Evolutionary conservation across 2,329 filamentous ascomycete species (phyloP).

Genomic region (Alternaria metachromatica): DNA sequence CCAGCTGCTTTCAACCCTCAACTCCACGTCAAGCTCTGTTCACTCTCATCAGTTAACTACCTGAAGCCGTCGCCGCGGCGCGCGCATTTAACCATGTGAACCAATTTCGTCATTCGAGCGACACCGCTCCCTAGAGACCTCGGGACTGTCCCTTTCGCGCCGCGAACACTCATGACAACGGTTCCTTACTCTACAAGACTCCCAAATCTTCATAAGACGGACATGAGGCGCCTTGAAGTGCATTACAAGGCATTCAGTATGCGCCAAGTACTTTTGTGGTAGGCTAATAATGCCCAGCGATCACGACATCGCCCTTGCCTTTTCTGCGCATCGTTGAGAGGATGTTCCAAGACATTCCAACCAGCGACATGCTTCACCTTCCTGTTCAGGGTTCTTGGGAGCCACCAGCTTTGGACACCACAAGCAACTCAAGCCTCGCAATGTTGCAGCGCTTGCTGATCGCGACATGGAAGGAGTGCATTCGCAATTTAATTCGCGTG

Average conservation of each 20-base stretch:
- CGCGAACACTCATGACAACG: background rate
- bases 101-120: background rate
- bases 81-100: background rate
- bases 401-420: slow-evolving; percentile 19
- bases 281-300: slow-evolving; percentile 31
- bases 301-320: slow-evolving; percentile 33
- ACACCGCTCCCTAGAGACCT: background rate
- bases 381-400: slow-evolving; percentile 25
- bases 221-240: background rate
- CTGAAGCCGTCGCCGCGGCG: background rate
- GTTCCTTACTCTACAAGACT: background rate
- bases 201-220: background rate
- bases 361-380: slow-evolving; percentile 32
- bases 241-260: background rate
- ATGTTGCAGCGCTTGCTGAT: slow-evolving; percentile 34
- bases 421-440: slow-evolving; percentile 35
- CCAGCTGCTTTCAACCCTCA: background rate
- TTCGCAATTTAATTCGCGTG: slow-evolving; percentile 12
- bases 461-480: slow-evolving; percentile 27
- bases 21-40: background rate
- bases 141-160: background rate
- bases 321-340: slow-evolving; percentile 19
- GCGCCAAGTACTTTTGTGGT: slow-evolving; percentile 15
- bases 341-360: slow-evolving; percentile 29
- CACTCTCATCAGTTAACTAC: background rate